phyloP scores from a whole-genome alignment of 768 basidiomycete genomes.

The Lactifluus echinatus region DNA sequence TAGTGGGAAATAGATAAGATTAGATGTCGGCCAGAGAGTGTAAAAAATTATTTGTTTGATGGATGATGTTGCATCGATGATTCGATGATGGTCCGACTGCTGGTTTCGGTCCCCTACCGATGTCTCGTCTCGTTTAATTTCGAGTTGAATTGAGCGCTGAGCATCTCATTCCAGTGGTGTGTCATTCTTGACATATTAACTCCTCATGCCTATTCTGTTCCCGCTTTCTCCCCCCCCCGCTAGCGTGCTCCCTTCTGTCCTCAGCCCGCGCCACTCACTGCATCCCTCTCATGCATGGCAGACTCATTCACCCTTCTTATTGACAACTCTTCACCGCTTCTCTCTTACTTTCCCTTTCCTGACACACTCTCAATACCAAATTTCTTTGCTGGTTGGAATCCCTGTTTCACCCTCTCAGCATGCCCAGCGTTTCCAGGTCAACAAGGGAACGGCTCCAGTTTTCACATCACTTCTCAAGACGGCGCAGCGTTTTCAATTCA shows the following conservation, averaged over 20 bases:
- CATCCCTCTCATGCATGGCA: slow-evolving; percentile 30
- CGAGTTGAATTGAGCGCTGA: not conserved
- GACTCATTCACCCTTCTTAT: slow-evolving; percentile 36
- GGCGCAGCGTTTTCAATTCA: slow-evolving; percentile 46
- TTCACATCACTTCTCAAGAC: slow-evolving; percentile 53
- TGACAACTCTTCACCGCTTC: slow-evolving; percentile 58
- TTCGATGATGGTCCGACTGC: not conserved
- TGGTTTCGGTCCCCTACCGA: no score
- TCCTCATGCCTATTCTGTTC: slow-evolving; percentile 11
- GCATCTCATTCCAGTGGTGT: not conserved
- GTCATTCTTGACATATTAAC: slow-evolving; percentile 11
- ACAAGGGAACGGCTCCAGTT: slow-evolving; percentile 46
- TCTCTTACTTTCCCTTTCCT: slow-evolving; percentile 51
- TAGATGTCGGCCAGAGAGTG: not conserved
- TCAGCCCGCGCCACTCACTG: not conserved
- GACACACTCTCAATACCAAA: slow-evolving; percentile 44
- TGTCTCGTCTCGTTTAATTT: not conserved
- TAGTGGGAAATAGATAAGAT: slow-evolving; percentile 3
- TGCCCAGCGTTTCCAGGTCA: slow-evolving; percentile 35
- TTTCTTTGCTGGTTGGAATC: slow-evolving; percentile 56
- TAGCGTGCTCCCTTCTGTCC: not conserved
- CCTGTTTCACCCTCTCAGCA: slow-evolving; percentile 46
- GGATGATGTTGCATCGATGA: no score
- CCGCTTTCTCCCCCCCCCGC: not conserved
- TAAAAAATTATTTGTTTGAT: no score